phyloP scores from a whole-genome alignment of 2,329 filamentous ascomycete species.

The Gnomoniopsis sp. region DNA sequence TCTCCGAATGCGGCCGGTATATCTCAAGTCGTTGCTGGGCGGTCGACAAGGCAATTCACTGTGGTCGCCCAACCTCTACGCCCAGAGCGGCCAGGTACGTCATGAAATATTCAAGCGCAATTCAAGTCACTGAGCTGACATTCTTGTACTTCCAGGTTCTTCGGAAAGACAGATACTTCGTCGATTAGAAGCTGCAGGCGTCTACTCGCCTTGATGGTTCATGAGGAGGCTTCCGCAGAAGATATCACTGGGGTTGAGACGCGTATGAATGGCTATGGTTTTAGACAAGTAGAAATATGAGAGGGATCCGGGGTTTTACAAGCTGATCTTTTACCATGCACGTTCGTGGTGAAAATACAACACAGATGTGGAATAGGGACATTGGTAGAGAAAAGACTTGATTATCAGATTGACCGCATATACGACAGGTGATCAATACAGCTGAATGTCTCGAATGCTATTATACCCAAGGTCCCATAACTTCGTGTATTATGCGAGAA shows the following conservation, averaged over 20 bases:
- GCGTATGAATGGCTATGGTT: not conserved
- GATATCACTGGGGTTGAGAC: no score
- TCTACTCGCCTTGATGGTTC: not conserved
- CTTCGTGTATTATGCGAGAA: no score
- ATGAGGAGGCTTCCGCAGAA: not conserved
- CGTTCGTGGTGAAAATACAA: no score
- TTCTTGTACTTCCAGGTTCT: not conserved
- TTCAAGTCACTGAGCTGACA: not conserved
- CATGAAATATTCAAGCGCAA: not conserved
- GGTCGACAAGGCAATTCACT: not conserved
- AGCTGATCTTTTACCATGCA: no score
- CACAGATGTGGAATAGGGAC: no score
- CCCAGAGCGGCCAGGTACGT: slow-evolving; percentile 5
- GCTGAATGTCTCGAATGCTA: no score
- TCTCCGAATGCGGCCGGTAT: not conserved
- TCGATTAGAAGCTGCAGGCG: not conserved
- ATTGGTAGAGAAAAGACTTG: no score
- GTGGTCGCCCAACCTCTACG: not conserved
- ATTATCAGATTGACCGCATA: no score
- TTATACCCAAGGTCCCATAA: no score
- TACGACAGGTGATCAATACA: no score
- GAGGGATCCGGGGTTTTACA: no score
- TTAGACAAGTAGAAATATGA: no score
- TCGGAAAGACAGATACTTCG: slow-evolving; percentile 3
- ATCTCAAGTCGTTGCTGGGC: not conserved